Evolutionary conservation across 1,139 yeast species (phyloP), one percentile per base, ranked within the genome.

Genomic region (Geotrichum klebahnii): DNA sequence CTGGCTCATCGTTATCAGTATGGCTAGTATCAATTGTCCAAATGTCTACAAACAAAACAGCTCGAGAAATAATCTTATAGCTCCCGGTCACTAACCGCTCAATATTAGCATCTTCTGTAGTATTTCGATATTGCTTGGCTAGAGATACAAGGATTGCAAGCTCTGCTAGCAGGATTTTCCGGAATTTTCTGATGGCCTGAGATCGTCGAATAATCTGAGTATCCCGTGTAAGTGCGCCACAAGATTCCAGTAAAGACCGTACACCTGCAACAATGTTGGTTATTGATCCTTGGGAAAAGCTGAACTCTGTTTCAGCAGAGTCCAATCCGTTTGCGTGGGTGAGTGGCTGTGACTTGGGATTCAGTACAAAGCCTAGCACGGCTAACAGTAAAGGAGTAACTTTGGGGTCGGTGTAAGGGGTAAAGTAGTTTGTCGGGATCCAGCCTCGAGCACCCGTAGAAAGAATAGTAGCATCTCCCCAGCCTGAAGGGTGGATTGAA

Each of bases 351-450:
- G 54, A 61, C 59, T 37, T 65, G 51, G 94, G 94, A 59, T 84
- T 80, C 53, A 82, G 71, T 31, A 90, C 73, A 61, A 88, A 88
- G 59, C 78, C 79, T 0, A 94, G 92, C 53, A 88, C 80, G 0
- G 95, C 80, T 39, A 81, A 78, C 57, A 89, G 76, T 35, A 90
- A 70, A 3, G 81, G 69, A 14, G 68, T 62, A 9, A 79, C 64
- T 71, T 78, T 64, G 78, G 72, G 53, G 81, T 88, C 57, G 62
- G 71, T 64, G 72, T 74, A 70, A 2, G 72, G 67, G 31, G 64
- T 61, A 55, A 90, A 92, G 68, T 88, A 92, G 67, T 90, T 90
- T 76, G 90, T 84, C 1, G 98, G 98, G 17, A 92, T 88, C 98
- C 98, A 92, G 24, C 98, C 98, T 54, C 96, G 75, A 58, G 78